Base-by-base conservation (phyloP, 2,329 filamentous ascomycete genomes). In the Talaromyces marneffei region DNA sequence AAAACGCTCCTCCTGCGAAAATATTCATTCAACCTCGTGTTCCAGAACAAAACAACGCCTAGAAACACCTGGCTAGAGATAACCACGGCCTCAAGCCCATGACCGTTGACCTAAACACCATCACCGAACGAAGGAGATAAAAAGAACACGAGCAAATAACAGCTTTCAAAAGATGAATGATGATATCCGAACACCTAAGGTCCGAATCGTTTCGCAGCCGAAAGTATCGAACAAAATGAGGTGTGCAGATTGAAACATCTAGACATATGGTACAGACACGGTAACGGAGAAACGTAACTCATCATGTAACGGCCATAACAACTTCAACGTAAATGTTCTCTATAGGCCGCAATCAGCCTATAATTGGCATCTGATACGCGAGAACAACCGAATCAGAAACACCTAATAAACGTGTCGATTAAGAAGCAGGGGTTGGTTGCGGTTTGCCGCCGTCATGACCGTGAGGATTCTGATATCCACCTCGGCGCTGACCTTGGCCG, bases 401-500 rank as follows among this genome's bases (percentile, higher is more conserved):
- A 59, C 12, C 25, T 20, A 35, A n/a, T 27, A 20, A 3, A 16
- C 31, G 14, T 23, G 16, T 27, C 23, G 20, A 56, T 61, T 72
- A 74, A 39, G 71, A 74, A 44, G 68, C 65, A 23, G 70, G 72
- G 2, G 69, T 60, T 8, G 71, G 65, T 23, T 72, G 72, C 3
- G 70, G 62, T 54, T 74, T 72, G 62, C 66, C 65, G 42, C 63
- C 65, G 35, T 68, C 64, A 40, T 72, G 73, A 50, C 67, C 65
- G 53, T 72, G 68, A 42, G 68, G 67, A 35, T 76, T 74, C 57
- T 67, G 68, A 61, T 61, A 40, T 14, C 71, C 68, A 56, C 72
- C 75, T 63, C 72, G 72, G 35, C 77, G 78, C 57, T 74, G 75
- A 59, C 74, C 75, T 62, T 78, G 76, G 46, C 78, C 52, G 9